Evolutionary conservation across 129 eudicot genomes (phyloP).

Genomic region (Dittrichia graveolens): DNA sequence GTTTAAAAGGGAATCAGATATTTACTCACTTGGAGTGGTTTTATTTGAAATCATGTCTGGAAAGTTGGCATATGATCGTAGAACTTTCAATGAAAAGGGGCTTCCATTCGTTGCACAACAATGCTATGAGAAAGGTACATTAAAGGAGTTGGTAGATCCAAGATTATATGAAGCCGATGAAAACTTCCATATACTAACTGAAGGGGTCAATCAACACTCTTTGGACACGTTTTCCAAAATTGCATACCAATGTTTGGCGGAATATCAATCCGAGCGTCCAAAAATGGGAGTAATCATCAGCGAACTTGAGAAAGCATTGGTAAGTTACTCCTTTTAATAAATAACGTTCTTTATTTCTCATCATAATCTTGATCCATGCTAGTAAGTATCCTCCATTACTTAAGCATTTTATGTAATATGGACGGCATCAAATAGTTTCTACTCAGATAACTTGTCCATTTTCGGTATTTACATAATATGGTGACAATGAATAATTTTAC

Average conservation of each 20-base stretch:
- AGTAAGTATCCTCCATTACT: too few species aligned
- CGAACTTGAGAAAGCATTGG: constrained; percentile 8
- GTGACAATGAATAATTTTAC: too few species aligned
- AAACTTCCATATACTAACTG: neutral
- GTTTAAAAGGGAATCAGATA: too few species aligned
- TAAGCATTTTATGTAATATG: too few species aligned
- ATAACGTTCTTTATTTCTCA: too few species aligned
- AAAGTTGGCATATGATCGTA: constrained; percentile 13
- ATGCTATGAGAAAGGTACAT: neutral
- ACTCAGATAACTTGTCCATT: too few species aligned
- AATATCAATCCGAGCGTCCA: neutral
- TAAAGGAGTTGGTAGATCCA: constrained; percentile 4
- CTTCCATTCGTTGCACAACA: constrained; percentile 6
- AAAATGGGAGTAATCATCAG: neutral
- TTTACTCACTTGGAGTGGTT: too few species aligned
- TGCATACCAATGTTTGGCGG: constrained; percentile 1
- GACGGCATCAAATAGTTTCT: too few species aligned
- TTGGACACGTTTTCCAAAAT: constrained; percentile 5
- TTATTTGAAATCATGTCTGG: constrained; percentile 16
- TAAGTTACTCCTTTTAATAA: neutral
- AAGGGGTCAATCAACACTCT: neutral
- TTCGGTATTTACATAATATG: too few species aligned
- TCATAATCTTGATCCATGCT: too few species aligned
- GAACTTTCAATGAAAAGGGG: neutral
- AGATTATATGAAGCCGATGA: neutral